phyloP scores from a whole-genome alignment of 495 filamentous ascomycete species.

The Xylaria scruposa region DNA sequence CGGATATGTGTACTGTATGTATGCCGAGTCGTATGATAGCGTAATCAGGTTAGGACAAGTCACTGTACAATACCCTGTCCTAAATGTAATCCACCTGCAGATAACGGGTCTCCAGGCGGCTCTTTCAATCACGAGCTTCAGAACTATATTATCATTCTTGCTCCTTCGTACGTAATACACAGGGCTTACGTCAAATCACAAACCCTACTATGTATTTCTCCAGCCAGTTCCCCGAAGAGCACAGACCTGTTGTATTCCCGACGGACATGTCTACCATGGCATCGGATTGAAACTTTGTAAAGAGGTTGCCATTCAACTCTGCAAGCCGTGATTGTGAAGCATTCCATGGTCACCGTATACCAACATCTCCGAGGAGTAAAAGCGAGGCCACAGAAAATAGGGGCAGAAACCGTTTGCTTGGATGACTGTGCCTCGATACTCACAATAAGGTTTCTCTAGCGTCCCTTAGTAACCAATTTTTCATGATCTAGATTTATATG shows the following conservation, averaged over 20 bases:
- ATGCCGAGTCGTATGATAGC: neutral
- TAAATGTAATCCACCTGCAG: neutral
- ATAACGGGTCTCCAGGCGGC: neutral
- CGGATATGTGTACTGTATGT: neutral
- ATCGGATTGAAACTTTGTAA: neutral
- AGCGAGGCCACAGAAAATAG: neutral
- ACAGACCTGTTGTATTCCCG: neutral
- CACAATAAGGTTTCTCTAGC: constrained; percentile 4
- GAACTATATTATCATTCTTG: neutral
- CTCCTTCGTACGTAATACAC: neutral
- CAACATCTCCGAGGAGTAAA: neutral
- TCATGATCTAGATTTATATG: neutral
- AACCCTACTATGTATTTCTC: neutral
- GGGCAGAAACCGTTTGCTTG: neutral
- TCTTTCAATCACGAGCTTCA: neutral
- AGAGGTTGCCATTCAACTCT: neutral
- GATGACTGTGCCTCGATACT: neutral
- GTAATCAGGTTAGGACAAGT: neutral
- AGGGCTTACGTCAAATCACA: neutral
- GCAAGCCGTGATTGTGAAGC: neutral
- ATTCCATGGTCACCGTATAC: too few relatives aligned
- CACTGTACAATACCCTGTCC: neutral
- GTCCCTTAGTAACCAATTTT: neutral
- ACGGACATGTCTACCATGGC: neutral
- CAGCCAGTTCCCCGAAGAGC: neutral